Base-by-base conservation (phyloP, 2,329 filamentous ascomycete genomes). In the Cladosporium colombiae region DNA sequence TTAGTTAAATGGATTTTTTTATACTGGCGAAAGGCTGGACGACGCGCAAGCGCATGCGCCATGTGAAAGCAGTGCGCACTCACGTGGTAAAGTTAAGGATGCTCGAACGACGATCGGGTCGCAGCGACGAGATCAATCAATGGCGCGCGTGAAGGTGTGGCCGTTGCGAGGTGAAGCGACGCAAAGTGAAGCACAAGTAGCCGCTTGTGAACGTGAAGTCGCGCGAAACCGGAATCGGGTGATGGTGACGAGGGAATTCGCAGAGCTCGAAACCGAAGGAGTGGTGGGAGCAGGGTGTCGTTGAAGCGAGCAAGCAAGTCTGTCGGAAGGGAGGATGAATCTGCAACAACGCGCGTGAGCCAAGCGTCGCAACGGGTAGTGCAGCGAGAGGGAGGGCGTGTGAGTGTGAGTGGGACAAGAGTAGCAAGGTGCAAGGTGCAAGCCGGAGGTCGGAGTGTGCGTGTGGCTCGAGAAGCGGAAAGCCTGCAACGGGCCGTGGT, bases 171-270 rank as follows among this genome's bases (percentile, higher is more conserved):
- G 33, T 44, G 33, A 55, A 56, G 61, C 50, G 50, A 29, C 61
- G 61, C 50, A 56, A 56, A 46, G 35, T 69, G 67, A 70, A 71
- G 72, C 65, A 68, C 69, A 70, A 70, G 73, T 72, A 74, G 67
- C 73, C 74, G 73, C 74, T 63, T 40, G 61, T 56, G 59, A 56
- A 62, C 44, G 62, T 50, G 62, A 55, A 58, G 53, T 59, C 37
- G 57, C 35, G 57, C 33, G 57, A 46, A 40, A 66, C 23, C 49
- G 64, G 61, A 60, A 53, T 40, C 25, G 37, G 56, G 57, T 27
- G 46, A 7, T 40, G 62, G 35, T 35, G 62, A 57, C 52, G 60
- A 40, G 49, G 49, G 46, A 61, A 61, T 61, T 61, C 40, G 31
- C 55, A 57, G 33, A 18, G 33, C n/a, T 53, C 49, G 61, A 40